Conservation (phyloP, 2,329 filamentous ascomycete genomes). For the Neodidymelliopsis sp. region DNA sequence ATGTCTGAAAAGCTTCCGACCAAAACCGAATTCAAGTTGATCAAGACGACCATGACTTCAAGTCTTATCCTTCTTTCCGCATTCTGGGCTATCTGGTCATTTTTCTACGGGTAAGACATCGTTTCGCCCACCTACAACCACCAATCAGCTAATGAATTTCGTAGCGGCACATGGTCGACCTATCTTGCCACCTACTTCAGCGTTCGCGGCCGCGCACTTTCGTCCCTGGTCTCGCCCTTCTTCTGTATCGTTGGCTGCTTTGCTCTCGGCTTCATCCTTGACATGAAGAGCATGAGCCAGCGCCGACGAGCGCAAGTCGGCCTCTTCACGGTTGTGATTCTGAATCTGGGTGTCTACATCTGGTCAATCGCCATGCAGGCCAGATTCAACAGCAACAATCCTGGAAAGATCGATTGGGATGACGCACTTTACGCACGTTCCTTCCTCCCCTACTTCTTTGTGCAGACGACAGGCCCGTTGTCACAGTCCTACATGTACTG, state of each 20-base stretch:
- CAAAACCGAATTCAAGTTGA: slow-evolving; percentile 51
- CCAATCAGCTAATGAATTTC: slow-evolving; percentile 1
- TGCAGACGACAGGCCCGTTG: slow-evolving; percentile 52
- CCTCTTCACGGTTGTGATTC: slow-evolving; percentile 55
- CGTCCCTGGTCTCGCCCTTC: slow-evolving; percentile 57
- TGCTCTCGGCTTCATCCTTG: slow-evolving; percentile 65
- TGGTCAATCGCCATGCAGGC: slow-evolving; percentile 60
- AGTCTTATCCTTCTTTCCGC: slow-evolving; percentile 51
- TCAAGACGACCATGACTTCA: slow-evolving; percentile 46
- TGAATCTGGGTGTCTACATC: slow-evolving; percentile 59
- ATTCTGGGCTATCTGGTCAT: slow-evolving; percentile 58
- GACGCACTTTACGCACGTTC: slow-evolving; percentile 52
- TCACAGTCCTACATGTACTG: slow-evolving; percentile 45
- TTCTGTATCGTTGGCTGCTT: slow-evolving; percentile 61
- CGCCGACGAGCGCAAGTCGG: slow-evolving; percentile 57
- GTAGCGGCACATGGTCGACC: slow-evolving; percentile 56
- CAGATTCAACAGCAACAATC: slow-evolving; percentile 49
- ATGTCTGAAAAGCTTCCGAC: slow-evolving; percentile 52
- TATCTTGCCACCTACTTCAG: slow-evolving; percentile 56
- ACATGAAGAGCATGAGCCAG: slow-evolving; percentile 69
- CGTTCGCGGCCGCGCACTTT: slow-evolving; percentile 55
- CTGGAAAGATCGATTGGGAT: slow-evolving; percentile 58
- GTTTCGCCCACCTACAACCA: too few species aligned
- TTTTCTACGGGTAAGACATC: slow-evolving; percentile 49
- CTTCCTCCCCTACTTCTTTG: slow-evolving; percentile 59